phyloP scores from a whole-genome alignment of 2,329 filamentous ascomycete species.

The Colletotrichum sp. region DNA sequence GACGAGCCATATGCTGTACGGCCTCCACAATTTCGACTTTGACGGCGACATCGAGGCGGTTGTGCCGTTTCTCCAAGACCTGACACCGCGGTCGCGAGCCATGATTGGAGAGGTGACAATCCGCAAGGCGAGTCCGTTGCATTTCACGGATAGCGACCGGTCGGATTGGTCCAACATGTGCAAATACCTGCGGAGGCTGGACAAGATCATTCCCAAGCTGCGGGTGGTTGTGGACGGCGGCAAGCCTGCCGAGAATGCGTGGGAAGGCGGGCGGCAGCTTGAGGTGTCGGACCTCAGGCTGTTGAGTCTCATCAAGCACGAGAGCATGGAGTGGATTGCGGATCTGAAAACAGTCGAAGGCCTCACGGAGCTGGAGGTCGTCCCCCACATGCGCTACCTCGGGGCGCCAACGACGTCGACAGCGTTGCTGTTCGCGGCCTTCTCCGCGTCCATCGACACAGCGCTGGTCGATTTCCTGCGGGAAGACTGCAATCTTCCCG shows the following conservation, averaged over 20 bases:
- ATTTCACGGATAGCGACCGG: constrained; percentile 53
- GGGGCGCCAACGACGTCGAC: constrained; percentile 56
- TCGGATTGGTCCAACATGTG: constrained; percentile 57
- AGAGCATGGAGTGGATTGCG: constrained; percentile 62
- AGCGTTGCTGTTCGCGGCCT: constrained; percentile 63
- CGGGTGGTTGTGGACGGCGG: constrained; percentile 61
- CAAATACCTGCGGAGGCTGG: constrained; percentile 42
- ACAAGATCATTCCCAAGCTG: constrained; percentile 45
- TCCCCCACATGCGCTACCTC: constrained; percentile 59
- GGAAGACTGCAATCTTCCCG: constrained; percentile 24
- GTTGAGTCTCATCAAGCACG: constrained; percentile 47
- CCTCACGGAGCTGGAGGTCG: constrained; percentile 55
- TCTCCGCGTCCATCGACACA: constrained; percentile 64
- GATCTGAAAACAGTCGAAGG: constrained; percentile 57
- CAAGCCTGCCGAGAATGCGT: constrained; percentile 50
- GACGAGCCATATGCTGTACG: constrained; percentile 61
- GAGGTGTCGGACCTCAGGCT: constrained; percentile 52
- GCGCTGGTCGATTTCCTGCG: constrained; percentile 59
- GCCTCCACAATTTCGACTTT: constrained; percentile 63
- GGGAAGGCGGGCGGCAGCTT: constrained; percentile 54
- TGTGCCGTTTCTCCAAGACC: constrained; percentile 63
- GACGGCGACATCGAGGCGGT: constrained; percentile 64
- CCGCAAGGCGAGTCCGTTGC: constrained; percentile 59
- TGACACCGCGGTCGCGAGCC: constrained; percentile 52
- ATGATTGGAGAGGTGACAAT: constrained; percentile 56